These are phyloP conservation scores for Fusarium bulbicola DNA, from an alignment of 2,329 filamentous ascomycete genomes.

Conservation along the genomic window DNA sequence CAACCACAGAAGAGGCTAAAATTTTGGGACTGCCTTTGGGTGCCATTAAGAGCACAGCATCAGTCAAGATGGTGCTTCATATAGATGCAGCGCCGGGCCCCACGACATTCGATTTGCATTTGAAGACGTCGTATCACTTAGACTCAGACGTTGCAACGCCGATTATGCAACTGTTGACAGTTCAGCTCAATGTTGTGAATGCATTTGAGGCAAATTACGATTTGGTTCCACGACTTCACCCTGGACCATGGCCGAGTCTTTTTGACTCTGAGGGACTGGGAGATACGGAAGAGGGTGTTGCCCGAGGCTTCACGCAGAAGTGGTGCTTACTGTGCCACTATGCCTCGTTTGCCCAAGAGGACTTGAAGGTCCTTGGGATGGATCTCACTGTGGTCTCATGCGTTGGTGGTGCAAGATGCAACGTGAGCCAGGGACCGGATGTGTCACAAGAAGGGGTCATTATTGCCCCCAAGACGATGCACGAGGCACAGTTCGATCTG, in stretches of 20 bases:
- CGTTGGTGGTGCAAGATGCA: slow-evolving; percentile 70
- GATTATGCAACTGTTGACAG: slow-evolving; percentile 76
- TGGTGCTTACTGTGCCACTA: slow-evolving; percentile 81
- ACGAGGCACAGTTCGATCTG: slow-evolving; percentile 77
- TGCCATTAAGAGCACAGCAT: slow-evolving; percentile 57
- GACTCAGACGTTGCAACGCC: slow-evolving; percentile 82
- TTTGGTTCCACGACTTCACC: slow-evolving; percentile 80
- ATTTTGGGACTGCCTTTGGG: slow-evolving; percentile 56
- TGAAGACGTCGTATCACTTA: slow-evolving; percentile 81
- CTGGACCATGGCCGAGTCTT: slow-evolving; percentile 85
- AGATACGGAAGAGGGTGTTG: slow-evolving; percentile 44
- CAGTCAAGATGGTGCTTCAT: slow-evolving; percentile 55
- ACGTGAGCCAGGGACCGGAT: slow-evolving; percentile 51
- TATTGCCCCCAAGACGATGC: slow-evolving; percentile 73
- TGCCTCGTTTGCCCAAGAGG: slow-evolving; percentile 80
- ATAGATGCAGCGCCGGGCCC: slow-evolving; percentile 61
- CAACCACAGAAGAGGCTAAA: slow-evolving; percentile 53
- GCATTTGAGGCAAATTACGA: slow-evolving; percentile 95
- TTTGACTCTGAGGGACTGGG: slow-evolving; percentile 70
- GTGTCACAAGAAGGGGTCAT: slow-evolving; percentile 54
- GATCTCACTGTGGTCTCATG: slow-evolving; percentile 68
- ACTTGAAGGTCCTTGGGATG: slow-evolving; percentile 71
- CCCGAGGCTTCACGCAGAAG: slow-evolving; percentile 76
- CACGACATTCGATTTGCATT: slow-evolving; percentile 71
- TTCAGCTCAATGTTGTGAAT: slow-evolving; percentile 77